phyloP scores from a whole-genome alignment of 192 early-diverging fungal genomes.

The Mortierella antarctica region DNA sequence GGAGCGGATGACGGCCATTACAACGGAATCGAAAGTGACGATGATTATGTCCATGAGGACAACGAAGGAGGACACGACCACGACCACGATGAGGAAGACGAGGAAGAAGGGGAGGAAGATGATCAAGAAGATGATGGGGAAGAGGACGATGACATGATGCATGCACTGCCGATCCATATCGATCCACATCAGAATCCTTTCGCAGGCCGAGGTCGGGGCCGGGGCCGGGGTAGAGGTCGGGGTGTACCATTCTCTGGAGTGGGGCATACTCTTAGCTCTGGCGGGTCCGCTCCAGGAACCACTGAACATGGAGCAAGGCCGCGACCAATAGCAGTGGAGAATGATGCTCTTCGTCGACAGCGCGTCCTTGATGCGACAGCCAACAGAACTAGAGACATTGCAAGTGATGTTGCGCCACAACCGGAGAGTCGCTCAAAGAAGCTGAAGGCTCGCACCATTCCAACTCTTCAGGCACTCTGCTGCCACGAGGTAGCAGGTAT shows the following conservation, averaged over 20 bases:
- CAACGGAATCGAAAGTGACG: not conserved
- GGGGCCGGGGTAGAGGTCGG: constrained; percentile 24
- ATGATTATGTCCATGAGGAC: not conserved
- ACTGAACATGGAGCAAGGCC: not conserved
- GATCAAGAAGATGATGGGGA: constrained; percentile 15
- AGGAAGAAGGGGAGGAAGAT: constrained; percentile 7
- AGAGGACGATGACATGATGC: constrained; percentile 36
- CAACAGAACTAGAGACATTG: constrained; percentile 15
- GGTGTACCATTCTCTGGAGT: constrained; percentile 34
- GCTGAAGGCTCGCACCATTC: constrained; percentile 14
- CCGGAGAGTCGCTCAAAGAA: not conserved
- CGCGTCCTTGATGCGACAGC: constrained; percentile 46
- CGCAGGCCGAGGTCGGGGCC: constrained; percentile 13
- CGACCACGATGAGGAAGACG: constrained; percentile 2
- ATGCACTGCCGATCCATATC: constrained; percentile 33
- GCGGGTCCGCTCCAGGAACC: not conserved
- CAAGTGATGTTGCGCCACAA: not conserved
- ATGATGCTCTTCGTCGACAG: constrained; percentile 20
- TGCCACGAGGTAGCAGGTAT: constrained; percentile 51
- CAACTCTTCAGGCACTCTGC: constrained; percentile 50
- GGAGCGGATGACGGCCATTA: too few species aligned
- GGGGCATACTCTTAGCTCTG: constrained; percentile 33
- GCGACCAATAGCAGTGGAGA: not conserved
- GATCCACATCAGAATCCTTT: constrained; percentile 14
- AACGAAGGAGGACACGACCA: not conserved